Evolutionary conservation across 208 protist species (phyloP), one percentile per base, ranked within the genome.

Genomic region (Trypanosomatidae sp.): DNA sequence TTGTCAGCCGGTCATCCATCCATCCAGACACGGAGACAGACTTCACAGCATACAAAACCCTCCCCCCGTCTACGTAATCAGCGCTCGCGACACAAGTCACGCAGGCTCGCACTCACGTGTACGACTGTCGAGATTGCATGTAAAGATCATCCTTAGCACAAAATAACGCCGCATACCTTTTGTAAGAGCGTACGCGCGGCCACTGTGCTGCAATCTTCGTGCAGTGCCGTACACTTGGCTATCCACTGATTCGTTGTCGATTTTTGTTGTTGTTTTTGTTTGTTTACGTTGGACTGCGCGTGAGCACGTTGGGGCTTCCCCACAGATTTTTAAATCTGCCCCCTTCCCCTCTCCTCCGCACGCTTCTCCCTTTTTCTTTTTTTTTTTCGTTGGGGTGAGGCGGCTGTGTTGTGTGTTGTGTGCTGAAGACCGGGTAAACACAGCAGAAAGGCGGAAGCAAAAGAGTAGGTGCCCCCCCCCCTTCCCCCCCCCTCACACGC

Each of bases 291-390:
- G 52, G 44, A 15, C 33, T 36, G 62, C 44, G 44, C 28, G 28
- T 28, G 43, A 65, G 59, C 9, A 19, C 59, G 39, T 65, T 44
- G 59, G 39, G 44, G 39, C 46, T 46, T 19, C 10, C 9, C 46
- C 41, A 44, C 66, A 44, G 66, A 69, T 69, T 69, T 69, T n/a
- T 69, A 30, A 69, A 69, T 69, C 66, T 46, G 43, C 66, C 28
- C 66, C 30, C 47, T 25, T 39, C 47, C 19, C 25, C 64, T 5
- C 9, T 50, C n/a, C 19, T 22, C 6, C 19, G 19, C 44, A 47
- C 4, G 30, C 30, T n/a, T 47, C 22, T 59, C 33, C 5, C 44
- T 66, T 69, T 25, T 70, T 44, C 19, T 44, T 39, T 25, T 66
- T 49, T 73, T 19, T 12, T 19, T 66, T 60, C 39, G 19, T 56